Evolutionary conservation across 805 yeast species (phyloP).

Genomic region (Wickerhamiella sergipiensis): DNA sequence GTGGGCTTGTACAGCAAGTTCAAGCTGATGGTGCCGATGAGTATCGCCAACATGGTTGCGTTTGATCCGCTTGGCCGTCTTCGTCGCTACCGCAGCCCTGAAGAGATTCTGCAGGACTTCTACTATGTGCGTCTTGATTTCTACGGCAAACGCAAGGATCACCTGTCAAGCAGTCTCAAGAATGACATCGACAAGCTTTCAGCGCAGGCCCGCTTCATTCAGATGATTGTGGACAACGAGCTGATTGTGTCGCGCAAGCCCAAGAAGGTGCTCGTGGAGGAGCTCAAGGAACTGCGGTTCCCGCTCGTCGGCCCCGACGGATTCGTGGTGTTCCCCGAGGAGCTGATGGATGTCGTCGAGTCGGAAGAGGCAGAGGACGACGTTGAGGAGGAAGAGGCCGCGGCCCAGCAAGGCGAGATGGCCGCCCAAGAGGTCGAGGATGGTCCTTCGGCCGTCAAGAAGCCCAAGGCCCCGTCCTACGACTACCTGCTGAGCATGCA

Average conservation of each 20-base stretch:
- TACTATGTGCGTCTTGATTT: slow-evolving; percentile 76
- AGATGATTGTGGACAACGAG: slow-evolving; percentile 68
- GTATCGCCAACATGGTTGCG: slow-evolving; percentile 82
- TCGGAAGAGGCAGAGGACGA: slow-evolving; percentile 28
- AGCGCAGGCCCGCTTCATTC: slow-evolving; percentile 82
- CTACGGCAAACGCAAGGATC: slow-evolving; percentile 84
- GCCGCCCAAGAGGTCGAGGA: slow-evolving; percentile 22
- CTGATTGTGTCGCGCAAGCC: slow-evolving; percentile 64
- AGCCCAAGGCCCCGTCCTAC: slow-evolving; percentile 48
- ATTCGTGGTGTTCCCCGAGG: slow-evolving; percentile 39
- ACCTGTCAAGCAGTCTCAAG: slow-evolving; percentile 50
- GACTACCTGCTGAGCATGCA: slow-evolving; percentile 88
- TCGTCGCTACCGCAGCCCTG: slow-evolving; percentile 60
- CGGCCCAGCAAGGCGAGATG: slow-evolving; percentile 22
- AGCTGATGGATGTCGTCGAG: slow-evolving; percentile 6
- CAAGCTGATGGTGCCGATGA: slow-evolving; percentile 55
- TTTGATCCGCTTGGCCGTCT: slow-evolving; percentile 84
- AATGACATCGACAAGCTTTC: slow-evolving; percentile 62
- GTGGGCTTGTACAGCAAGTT: slow-evolving; percentile 78
- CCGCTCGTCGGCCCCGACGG: slow-evolving; percentile 53
- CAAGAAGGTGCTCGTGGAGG: slow-evolving; percentile 46
- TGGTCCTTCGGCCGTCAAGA: slow-evolving; percentile 25
- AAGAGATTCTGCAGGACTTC: slow-evolving; percentile 72
- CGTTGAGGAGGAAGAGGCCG: slow-evolving; percentile 22
- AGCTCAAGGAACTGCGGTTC: slow-evolving; percentile 51